phyloP scores from a whole-genome alignment of 2,329 filamentous ascomycete species.

The Colletotrichum acutatum region DNA sequence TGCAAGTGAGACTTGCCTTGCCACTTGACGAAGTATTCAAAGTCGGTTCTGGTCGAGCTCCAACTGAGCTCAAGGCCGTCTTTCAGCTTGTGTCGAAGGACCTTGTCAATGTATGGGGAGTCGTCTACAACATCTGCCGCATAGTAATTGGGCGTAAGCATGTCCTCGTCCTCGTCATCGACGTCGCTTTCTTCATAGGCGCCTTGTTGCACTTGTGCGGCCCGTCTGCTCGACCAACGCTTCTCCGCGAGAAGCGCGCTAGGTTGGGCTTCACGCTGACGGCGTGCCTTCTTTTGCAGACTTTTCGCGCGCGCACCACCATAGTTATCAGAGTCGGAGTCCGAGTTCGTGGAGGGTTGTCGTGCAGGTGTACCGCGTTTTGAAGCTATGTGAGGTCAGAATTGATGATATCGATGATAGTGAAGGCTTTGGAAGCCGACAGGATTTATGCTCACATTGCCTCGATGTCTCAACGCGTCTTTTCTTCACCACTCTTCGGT shows the following conservation, averaged over 20 bases:
- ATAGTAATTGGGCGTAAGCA: slow-evolving; percentile 72
- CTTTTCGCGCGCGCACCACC: slow-evolving; percentile 79
- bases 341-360: slow-evolving; percentile 62
- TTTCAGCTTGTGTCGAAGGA: slow-evolving; percentile 86
- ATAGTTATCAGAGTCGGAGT: slow-evolving; percentile 81
- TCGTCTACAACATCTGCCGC: slow-evolving; percentile 78
- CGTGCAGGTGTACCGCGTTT: slow-evolving; percentile 68
- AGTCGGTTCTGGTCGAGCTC: slow-evolving; percentile 76
- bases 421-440: background rate
- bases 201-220: slow-evolving; percentile 74
- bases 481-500: slow-evolving; percentile 72
- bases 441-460: slow-evolving; percentile 61
- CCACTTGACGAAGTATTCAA: slow-evolving; percentile 96
- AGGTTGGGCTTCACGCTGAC: slow-evolving; percentile 75
- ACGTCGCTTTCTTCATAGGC: slow-evolving; percentile 74
- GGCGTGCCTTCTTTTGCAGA: slow-evolving; percentile 80
- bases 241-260: slow-evolving; percentile 80
- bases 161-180: slow-evolving; percentile 74
- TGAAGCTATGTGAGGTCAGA: slow-evolving; percentile 57
- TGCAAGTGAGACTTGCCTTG: slow-evolving; percentile 95
- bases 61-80: slow-evolving; percentile 70
- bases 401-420: background rate
- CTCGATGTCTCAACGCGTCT: slow-evolving; percentile 74
- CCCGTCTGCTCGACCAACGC: slow-evolving; percentile 89
- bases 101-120: slow-evolving; percentile 87